Evolutionary conservation across 108 stramenopile species (phyloP), one percentile per base, ranked within the genome.

Genomic region (Chaetoceros muelleri): DNA sequence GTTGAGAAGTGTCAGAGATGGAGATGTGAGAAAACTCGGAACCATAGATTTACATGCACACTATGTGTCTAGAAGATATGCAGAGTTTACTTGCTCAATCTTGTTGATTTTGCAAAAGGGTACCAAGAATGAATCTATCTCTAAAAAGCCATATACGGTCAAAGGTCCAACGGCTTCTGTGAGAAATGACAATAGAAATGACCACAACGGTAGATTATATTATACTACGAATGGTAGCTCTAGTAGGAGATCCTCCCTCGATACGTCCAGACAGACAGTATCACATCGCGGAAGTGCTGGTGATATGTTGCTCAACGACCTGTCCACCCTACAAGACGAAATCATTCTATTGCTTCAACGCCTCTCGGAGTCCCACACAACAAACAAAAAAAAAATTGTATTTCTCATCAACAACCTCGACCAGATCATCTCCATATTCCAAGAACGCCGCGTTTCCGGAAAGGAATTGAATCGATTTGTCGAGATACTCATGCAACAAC

Each of bases 351-450:
- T 88, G 30, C 62, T 95, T 46, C 87, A 83, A 62, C 87, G 95
- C 17, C 68, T 95, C 25, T 74, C 92, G 1, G 88, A 90, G 25
- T 80, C 79, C 46, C 93, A 92, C 51, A 64, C 75, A 1, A 65
- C 75, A 20, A 85, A 87, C 58, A 95, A 87, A 52, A 95, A 89
- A 58, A 81, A 72, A 44, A 70, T 83, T 48, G 91, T 97, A 10
- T 99, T 99, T 67, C 72, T 94, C 65, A 95, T 98, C 60, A 98
- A 98, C 69, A 98, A 98, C 55, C 75, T 91, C 62, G 96, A 99
- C 73, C 73, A 76, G 56, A 92, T 96, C 46, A 76, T 95, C 21
- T 82, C 74, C 54, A 87, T 95, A 46, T 93, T 96, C 57, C 90
- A 92, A 57, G 96, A 98, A 69, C 79, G 97, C 27, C 75, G 95